These are phyloP conservation scores for Trichoderma sp. DNA, from an alignment of 2,329 filamentous ascomycete species.

Conservation along the genomic window DNA sequence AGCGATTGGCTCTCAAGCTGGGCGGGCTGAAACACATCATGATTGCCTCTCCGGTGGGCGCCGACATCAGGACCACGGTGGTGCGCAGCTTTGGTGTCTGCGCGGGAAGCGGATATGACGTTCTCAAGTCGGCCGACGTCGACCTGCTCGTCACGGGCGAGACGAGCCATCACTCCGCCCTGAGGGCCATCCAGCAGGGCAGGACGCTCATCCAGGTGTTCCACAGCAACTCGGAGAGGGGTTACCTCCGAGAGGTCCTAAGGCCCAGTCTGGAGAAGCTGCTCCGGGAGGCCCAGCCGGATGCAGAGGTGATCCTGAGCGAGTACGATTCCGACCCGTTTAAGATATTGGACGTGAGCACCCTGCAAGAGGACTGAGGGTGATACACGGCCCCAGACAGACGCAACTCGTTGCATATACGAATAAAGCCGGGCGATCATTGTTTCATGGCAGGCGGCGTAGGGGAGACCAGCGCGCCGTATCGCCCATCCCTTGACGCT, in stretches of 20 bases:
- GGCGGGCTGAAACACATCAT: conserved; percentile 63
- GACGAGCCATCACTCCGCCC: conserved; percentile 87
- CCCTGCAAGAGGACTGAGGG: conserved; percentile 38
- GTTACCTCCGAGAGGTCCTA: conserved; percentile 75
- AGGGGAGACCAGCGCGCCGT: conserved; percentile 3
- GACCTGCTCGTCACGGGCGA: conserved; percentile 91
- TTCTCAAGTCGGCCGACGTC: conserved; percentile 70
- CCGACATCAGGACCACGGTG: conserved; percentile 40
- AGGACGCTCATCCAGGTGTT: conserved; percentile 82
- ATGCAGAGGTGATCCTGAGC: conserved; percentile 72
- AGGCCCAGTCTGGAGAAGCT: conserved; percentile 62
- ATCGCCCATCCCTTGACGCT: conserved; percentile 31
- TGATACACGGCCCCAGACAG: neutral
- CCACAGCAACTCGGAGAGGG: conserved; percentile 90
- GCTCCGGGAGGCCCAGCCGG: conserved; percentile 53
- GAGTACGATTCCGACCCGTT: conserved; percentile 85
- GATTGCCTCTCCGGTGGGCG: conserved; percentile 56
- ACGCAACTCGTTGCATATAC: conserved; percentile 3
- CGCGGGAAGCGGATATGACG: conserved; percentile 80
- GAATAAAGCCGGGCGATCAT: neutral
- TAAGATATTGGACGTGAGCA: conserved; percentile 64
- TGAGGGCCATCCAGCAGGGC: conserved; percentile 82
- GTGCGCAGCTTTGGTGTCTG: conserved; percentile 80
- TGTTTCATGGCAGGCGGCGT: conserved; percentile 9
- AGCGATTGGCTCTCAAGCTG: conserved; percentile 64